phyloP scores from a whole-genome alignment of 768 basidiomycete species.

The Royoungia palumana region DNA sequence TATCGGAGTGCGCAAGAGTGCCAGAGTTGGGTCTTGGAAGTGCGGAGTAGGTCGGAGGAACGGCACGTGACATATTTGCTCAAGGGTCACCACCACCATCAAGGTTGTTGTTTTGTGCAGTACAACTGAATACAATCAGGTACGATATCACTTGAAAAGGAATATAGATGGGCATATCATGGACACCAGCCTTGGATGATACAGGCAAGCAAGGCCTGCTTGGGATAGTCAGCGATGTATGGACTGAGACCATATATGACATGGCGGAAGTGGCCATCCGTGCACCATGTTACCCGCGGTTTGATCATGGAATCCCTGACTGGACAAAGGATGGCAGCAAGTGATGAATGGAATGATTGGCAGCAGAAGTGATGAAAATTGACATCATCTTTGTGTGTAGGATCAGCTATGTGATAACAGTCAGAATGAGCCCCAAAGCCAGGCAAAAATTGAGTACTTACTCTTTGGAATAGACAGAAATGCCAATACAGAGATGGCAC shows the following conservation, averaged over 20 bases:
- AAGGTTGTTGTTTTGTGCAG: background rate
- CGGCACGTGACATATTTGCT: no score
- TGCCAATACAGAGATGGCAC: conserved; percentile 4
- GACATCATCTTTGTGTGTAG: background rate
- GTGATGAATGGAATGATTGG: background rate
- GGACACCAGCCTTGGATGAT: conserved; percentile 2
- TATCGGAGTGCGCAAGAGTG: no score
- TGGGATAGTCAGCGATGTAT: conserved; percentile 1
- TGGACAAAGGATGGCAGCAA: background rate
- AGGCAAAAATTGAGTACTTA: background rate
- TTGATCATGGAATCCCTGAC: background rate
- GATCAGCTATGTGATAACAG: background rate
- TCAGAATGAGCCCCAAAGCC: background rate
- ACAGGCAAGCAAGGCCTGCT: conserved; percentile 1
- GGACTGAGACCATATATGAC: conserved; percentile 2
- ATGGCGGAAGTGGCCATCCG: background rate
- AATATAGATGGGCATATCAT: background rate
- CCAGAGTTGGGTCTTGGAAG: no score
- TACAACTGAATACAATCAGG: no score
- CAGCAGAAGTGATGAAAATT: background rate
- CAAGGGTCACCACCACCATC: background rate
- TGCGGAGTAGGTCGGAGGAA: no score
- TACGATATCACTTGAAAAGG: no score
- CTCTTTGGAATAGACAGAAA: conserved; percentile 34
- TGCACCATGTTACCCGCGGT: background rate